Conservation (phyloP, 495 filamentous ascomycete species). For the Neurospora sp. region DNA sequence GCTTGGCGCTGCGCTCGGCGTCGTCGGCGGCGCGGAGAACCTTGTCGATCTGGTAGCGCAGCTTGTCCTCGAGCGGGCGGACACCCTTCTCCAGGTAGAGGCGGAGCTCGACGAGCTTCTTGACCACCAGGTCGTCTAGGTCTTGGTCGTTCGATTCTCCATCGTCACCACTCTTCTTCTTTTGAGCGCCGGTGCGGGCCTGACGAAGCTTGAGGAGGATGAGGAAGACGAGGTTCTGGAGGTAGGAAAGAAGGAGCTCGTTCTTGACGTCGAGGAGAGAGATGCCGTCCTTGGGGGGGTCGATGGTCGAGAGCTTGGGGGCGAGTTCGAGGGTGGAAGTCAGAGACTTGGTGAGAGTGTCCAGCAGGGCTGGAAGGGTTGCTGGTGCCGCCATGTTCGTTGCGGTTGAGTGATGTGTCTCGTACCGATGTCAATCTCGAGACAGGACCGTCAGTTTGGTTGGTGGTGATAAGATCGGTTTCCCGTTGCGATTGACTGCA, state of each 20-base stretch:
- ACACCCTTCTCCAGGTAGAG: slow-evolving; percentile 87
- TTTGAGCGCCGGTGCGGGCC: slow-evolving; percentile 26
- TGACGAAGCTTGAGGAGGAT: slow-evolving; percentile 72
- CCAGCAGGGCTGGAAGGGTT: slow-evolving; percentile 47
- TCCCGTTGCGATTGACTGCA: background rate
- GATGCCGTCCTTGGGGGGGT: slow-evolving; percentile 70
- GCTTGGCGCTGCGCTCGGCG: slow-evolving; percentile 35
- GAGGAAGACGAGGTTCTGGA: slow-evolving; percentile 88
- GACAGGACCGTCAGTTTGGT: background rate
- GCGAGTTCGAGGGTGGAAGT: slow-evolving; percentile 49
- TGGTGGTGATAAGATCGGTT: background rate
- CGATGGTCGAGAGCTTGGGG: slow-evolving; percentile 43
- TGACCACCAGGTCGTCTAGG: slow-evolving; percentile 48
- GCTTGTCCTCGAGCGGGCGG: slow-evolving; percentile 70
- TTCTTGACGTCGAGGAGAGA: slow-evolving; percentile 92
- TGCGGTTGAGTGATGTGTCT: background rate
- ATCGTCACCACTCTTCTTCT: slow-evolving; percentile 13
- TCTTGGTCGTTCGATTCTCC: slow-evolving; percentile 3
- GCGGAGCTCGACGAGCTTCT: slow-evolving; percentile 74
- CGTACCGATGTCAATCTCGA: background rate
- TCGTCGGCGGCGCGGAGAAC: slow-evolving; percentile 81
- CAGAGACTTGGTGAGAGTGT: slow-evolving; percentile 53
- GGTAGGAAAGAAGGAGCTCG: slow-evolving; percentile 88
- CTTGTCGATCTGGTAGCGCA: slow-evolving; percentile 85
- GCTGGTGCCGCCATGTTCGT: slow-evolving; percentile 36